Base-by-base conservation (phyloP, 805 yeast genomes). In the Saturnispora bothae region DNA sequence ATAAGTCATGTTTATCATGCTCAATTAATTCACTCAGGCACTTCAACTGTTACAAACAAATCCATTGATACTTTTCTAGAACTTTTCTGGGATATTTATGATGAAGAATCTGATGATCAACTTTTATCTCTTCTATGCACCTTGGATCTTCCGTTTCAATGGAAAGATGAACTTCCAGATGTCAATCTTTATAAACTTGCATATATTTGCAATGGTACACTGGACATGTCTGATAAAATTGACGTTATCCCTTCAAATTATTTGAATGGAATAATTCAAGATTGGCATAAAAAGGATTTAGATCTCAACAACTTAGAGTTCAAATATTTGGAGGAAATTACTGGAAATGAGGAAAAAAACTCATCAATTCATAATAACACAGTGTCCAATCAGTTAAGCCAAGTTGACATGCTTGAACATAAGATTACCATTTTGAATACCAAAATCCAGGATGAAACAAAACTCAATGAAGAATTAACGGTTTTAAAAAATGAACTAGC, bases 371-470 rank as follows among this genome's bases (percentile, higher is more conserved):
- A 22, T 7, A 22, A 6, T 22, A 10, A 7, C 10, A 22, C 9
- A 7, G 25, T 7, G 25, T 6, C 25, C 25, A 22, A 6, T 22
- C 6, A 9, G 16, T 4, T 22, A n/a, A 17, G 23, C 29, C 22
- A 26, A 20, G 14, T 30, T 6, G 38, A 39, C 6, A 61, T 63
- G 1, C 47, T 72, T 13, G 46, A 69, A 0, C 67, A 68, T 25
- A 76, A 73, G 48, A 62, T 73, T 9, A 49, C 56, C 2, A 51
- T 64, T 15, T 53, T 75, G 30, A 59, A 68, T 37, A 58, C 59
- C 17, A 53, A 65, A 47, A 53, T 56, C 7, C 26, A 34, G 15
- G 37, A 37, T 19, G 46, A 40, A 3, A 36, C 40, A 20, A 31
- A 41, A 28, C 17, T 31, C n/a, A 44, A 40, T n/a, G 13, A 30